Evolutionary conservation across 805 yeast genomes (phyloP).

Genomic region (Cyberlindnera suaveolens): DNA sequence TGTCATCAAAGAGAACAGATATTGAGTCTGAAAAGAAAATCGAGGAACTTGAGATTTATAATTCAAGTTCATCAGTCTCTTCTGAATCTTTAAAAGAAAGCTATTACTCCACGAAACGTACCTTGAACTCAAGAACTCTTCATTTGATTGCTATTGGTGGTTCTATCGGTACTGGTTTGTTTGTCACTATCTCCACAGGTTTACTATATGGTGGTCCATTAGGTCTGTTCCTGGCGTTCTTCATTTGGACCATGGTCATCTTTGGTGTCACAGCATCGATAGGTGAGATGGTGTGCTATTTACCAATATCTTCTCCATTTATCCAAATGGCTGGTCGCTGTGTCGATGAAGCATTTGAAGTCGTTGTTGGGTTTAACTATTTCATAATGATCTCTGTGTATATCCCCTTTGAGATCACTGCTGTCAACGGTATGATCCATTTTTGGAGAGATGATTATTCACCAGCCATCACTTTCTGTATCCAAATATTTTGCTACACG

Average conservation of each 20-base stretch:
- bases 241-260: constrained; percentile 59
- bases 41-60: not conserved
- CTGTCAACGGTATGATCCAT: constrained; percentile 55
- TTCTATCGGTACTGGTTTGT: constrained; percentile 60
- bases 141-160: constrained; percentile 66
- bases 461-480: constrained; percentile 60
- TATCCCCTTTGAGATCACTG: constrained; percentile 60
- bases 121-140: constrained; percentile 43
- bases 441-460: constrained; percentile 74
- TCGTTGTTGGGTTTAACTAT: constrained; percentile 63
- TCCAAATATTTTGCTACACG: constrained; percentile 61
- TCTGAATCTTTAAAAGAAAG: constrained; percentile 4
- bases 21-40: constrained; percentile 3
- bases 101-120: constrained; percentile 22
- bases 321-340: constrained; percentile 58
- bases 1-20: not conserved
- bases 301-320: constrained; percentile 59
- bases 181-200: constrained; percentile 55
- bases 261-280: constrained; percentile 54
- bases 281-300: constrained; percentile 58
- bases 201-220: constrained; percentile 52
- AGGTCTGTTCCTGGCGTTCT: constrained; percentile 48
- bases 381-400: constrained; percentile 49
- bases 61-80: constrained; percentile 1
- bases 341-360: constrained; percentile 61